A percentile compares a stretch with the other conserved stretches of the same genome.
phyloP scores from a whole-genome alignment of 768 basidiomycete species.

The Tricholoma bakamatsutake region DNA sequence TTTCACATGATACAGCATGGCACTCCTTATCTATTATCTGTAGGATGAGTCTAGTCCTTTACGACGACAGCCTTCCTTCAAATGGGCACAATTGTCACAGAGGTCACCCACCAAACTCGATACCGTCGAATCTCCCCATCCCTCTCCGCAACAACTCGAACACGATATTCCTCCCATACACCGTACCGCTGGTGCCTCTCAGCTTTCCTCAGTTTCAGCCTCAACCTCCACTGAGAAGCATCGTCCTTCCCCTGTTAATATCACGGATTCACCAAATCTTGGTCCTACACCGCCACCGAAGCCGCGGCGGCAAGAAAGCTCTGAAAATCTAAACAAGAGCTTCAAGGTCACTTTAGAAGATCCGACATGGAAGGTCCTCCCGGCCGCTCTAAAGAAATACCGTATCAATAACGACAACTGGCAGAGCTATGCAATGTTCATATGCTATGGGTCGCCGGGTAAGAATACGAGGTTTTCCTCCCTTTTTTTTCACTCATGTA shows the following conservation, averaged over 20 bases:
- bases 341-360: slow-evolving; percentile 98
- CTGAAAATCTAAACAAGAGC: slow-evolving; percentile 72
- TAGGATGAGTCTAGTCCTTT: slow-evolving; percentile 41
- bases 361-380: slow-evolving; percentile 97
- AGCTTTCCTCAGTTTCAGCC: slow-evolving; percentile 14
- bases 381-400: slow-evolving; percentile 97
- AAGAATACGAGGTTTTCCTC: slow-evolving; percentile 16
- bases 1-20: slow-evolving; percentile 2
- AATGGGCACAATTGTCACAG: slow-evolving; percentile 78
- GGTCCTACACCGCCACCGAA: slow-evolving; percentile 32
- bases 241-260: slow-evolving; percentile 24
- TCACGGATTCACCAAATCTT: slow-evolving; percentile 27
- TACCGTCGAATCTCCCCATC: slow-evolving; percentile 64
- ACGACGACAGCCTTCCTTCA: slow-evolving; percentile 75
- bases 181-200: slow-evolving; percentile 27
- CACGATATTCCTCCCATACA: slow-evolving; percentile 51
- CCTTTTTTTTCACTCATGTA: neutral
- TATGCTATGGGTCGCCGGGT: slow-evolving; percentile 94
- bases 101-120: slow-evolving; percentile 79
- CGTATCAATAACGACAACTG: slow-evolving; percentile 98
- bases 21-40: slow-evolving; percentile 5
- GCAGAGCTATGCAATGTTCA: slow-evolving; percentile 99
- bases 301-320: slow-evolving; percentile 57
- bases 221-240: slow-evolving; percentile 25
- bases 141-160: slow-evolving; percentile 73